phyloP scores from a whole-genome alignment of 352 stramenopile genomes.

The Pythium chondricola region DNA sequence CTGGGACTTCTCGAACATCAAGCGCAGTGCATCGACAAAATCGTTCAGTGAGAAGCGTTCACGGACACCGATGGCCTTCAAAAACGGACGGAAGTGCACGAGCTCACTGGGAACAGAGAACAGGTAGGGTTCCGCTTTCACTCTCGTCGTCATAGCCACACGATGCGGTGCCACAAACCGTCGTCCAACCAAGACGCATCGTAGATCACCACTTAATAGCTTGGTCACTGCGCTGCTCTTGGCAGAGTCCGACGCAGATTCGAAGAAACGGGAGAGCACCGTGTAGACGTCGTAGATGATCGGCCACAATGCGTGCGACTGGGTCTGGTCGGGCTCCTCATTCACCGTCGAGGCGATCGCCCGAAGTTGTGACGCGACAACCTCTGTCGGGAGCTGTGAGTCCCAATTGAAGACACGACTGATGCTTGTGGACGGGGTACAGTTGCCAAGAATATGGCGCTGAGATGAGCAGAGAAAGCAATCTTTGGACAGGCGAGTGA shows the following conservation, averaged over 20 bases:
- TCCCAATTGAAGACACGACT: slow-evolving; percentile 49
- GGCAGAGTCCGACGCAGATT: slow-evolving; percentile 23
- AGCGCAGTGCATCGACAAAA: slow-evolving; percentile 50
- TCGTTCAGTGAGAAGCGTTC: slow-evolving; percentile 47
- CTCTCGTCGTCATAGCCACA: slow-evolving; percentile 37
- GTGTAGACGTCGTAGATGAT: slow-evolving; percentile 60
- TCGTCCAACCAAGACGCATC: slow-evolving; percentile 58
- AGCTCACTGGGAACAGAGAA: slow-evolving; percentile 55
- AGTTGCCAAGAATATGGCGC: slow-evolving; percentile 49
- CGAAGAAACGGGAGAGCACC: slow-evolving; percentile 48
- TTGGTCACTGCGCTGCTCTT: slow-evolving; percentile 24
- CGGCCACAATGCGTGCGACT: slow-evolving; percentile 33
- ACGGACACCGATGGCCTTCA: slow-evolving; percentile 55
- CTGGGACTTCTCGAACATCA: slow-evolving; percentile 42
- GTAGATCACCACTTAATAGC: slow-evolving; percentile 31
- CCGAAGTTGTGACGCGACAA: slow-evolving; percentile 45
- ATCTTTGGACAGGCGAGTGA: slow-evolving; percentile 20
- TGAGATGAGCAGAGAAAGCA: slow-evolving; percentile 59
- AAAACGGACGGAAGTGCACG: slow-evolving; percentile 54
- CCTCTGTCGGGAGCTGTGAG: slow-evolving; percentile 24
- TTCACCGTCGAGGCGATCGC: slow-evolving; percentile 25
- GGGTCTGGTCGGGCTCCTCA: slow-evolving; percentile 16
- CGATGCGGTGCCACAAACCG: slow-evolving; percentile 45
- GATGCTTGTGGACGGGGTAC: slow-evolving; percentile 33
- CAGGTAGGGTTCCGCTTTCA: slow-evolving; percentile 65